Percentiles rank a stretch among this genome's conserved stretches.
Conservation (phyloP, 1,284 basidiomycete species). For the Apiotrichum gracile region DNA sequence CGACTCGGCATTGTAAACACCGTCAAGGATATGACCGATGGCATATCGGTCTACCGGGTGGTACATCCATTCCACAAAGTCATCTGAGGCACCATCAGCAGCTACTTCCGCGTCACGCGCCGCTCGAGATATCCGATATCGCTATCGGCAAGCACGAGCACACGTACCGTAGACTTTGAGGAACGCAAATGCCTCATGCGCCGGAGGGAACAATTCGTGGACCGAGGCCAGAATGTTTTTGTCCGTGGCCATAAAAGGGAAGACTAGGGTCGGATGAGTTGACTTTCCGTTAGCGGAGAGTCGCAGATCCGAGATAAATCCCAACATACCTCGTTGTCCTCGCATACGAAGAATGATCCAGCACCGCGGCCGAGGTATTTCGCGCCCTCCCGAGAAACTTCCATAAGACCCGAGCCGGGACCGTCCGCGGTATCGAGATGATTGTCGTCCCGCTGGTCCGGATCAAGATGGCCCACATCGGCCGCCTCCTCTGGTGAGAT, state of each 20-base stretch:
- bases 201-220: slow-evolving; percentile 13
- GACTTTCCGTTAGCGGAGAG: slow-evolving; percentile 15
- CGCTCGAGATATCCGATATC: background rate
- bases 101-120: background rate
- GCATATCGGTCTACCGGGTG: slow-evolving; percentile 11
- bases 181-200: slow-evolving; percentile 7
- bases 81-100: background rate
- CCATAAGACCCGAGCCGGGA: slow-evolving; percentile 8
- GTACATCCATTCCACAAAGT: slow-evolving; percentile 26
- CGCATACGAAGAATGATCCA: slow-evolving; percentile 18
- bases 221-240: background rate
- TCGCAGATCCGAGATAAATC: background rate
- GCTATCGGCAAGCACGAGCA: background rate
- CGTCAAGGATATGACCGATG: slow-evolving; percentile 5
- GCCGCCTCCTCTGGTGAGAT: slow-evolving; percentile 8
- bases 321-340: slow-evolving; percentile 12
- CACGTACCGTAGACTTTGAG: slow-evolving; percentile 11
- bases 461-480: background rate
- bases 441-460: slow-evolving; percentile 11
- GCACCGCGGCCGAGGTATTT: slow-evolving; percentile 22
- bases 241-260: slow-evolving; percentile 15
- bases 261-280: slow-evolving; percentile 4
- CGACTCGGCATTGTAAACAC: slow-evolving; percentile 9
- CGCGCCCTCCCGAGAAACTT: slow-evolving; percentile 10
- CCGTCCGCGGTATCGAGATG: slow-evolving; percentile 12